Evolutionary conservation across 2,329 filamentous ascomycete genomes (phyloP).

Genomic region (Stagonosporopsis tanaceti): DNA sequence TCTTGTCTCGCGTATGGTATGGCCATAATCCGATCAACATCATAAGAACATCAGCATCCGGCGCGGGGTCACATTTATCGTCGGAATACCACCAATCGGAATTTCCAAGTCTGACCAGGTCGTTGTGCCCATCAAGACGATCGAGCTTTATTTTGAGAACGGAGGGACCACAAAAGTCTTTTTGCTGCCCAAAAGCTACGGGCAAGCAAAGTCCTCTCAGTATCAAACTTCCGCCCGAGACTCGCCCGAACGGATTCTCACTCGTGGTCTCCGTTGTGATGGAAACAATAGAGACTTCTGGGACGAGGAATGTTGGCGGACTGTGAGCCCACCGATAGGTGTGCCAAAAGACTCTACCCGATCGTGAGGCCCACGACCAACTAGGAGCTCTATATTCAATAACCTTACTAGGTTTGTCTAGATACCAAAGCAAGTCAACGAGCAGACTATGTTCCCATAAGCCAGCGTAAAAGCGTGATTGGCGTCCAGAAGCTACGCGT

Average conservation of each 20-base stretch:
- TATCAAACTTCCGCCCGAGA: neutral
- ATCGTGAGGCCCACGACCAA: constrained; percentile 1
- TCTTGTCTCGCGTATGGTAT: rapidly evolving
- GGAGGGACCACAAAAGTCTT: neutral
- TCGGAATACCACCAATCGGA: too few species aligned
- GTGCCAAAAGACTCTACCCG: neutral
- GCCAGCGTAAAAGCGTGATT: neutral
- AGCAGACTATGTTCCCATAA: neutral
- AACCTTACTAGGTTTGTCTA: neutral
- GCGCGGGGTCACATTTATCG: neutral
- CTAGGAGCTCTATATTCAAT: neutral
- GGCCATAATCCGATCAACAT: neutral
- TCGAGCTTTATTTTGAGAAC: neutral
- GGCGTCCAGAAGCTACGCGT: neutral
- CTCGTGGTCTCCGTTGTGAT: neutral
- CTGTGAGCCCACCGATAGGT: neutral
- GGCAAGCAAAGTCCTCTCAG: neutral
- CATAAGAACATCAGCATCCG: neutral
- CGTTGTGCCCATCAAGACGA: neutral
- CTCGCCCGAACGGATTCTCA: neutral
- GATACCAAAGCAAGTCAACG: neutral
- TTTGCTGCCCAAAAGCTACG: neutral
- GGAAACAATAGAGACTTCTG: neutral
- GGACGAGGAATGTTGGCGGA: neutral
- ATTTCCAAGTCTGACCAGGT: too few species aligned